Evolutionary conservation across 106 monocot species (phyloP).

Genomic region (Vanilla planifolia): DNA sequence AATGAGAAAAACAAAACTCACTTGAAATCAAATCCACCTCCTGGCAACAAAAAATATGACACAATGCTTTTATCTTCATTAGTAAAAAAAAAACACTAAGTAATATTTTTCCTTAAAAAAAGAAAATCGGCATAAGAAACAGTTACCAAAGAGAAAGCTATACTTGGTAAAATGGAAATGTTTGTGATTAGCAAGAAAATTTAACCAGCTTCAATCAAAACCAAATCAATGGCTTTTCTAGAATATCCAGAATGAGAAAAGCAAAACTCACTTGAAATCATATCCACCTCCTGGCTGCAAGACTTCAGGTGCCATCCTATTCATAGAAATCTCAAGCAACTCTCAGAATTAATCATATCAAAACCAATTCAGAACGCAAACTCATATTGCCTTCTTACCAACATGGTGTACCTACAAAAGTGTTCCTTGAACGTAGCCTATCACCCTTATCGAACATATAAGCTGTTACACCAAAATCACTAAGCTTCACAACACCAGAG

Average conservation of each 20-base stretch:
- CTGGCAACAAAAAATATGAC: too few relatives aligned
- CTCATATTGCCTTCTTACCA: slow-evolving; percentile 29
- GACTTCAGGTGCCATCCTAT: slow-evolving; percentile 95
- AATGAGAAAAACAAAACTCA: slow-evolving; percentile 23
- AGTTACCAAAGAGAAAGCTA: not conserved
- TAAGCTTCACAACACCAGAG: slow-evolving; percentile 65
- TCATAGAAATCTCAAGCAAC: not conserved
- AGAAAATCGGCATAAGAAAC: too few relatives aligned
- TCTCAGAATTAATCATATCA: not conserved
- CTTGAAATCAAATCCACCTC: slow-evolving; percentile 89
- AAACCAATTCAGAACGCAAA: not conserved
- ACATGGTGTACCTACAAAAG: slow-evolving; percentile 89
- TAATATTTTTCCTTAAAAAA: too few relatives aligned
- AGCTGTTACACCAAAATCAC: slow-evolving; percentile 90
- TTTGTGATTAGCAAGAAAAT: too few relatives aligned
- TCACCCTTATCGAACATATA: slow-evolving; percentile 91
- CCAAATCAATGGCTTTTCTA: not conserved
- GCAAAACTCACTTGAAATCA: slow-evolving; percentile 74
- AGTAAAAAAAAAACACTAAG: too few relatives aligned
- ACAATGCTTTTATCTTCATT: too few relatives aligned
- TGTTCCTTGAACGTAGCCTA: slow-evolving; percentile 75
- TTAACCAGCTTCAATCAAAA: not conserved
- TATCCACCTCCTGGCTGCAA: slow-evolving; percentile 86
- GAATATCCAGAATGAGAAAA: not conserved
- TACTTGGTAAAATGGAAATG: not conserved